Conservation (phyloP, 331 rosid genomes). For the Malus hybrid region DNA sequence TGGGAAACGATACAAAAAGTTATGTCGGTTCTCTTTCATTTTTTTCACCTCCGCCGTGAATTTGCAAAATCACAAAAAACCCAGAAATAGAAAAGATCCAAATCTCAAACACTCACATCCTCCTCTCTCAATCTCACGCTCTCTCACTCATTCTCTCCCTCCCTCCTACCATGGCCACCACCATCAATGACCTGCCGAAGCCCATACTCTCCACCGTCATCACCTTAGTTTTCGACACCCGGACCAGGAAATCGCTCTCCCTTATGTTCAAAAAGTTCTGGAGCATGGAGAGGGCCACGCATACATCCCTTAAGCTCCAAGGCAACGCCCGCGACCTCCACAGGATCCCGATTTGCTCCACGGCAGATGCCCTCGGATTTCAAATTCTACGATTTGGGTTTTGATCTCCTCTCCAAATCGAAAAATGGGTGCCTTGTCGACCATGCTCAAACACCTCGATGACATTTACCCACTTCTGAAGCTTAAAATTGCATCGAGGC, state of each 20-base stretch:
- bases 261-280: slow-evolving; percentile 49
- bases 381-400: not conserved
- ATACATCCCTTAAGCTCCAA: slow-evolving; percentile 59
- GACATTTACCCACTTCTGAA: slow-evolving; percentile 72
- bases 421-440: slow-evolving; percentile 59
- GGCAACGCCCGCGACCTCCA: slow-evolving; percentile 85
- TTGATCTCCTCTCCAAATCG: not conserved
- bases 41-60: too few species aligned
- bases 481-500: slow-evolving; percentile 67
- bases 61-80: too few species aligned
- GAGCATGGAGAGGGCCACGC: slow-evolving; percentile 54
- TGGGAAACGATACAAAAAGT: too few species aligned
- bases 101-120: too few species aligned
- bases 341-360: slow-evolving; percentile 54
- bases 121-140: too few species aligned
- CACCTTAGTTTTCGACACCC: slow-evolving; percentile 44
- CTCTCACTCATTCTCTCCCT: not conserved
- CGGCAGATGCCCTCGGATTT: not conserved
- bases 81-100: too few species aligned
- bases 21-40: too few species aligned
- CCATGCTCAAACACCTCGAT: slow-evolving; percentile 76
- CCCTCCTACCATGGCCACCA: not conserved
- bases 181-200: slow-evolving; percentile 62
- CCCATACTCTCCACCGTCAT: slow-evolving; percentile 48
- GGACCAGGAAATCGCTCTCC: slow-evolving; percentile 63